These are phyloP conservation scores for Medicago truncatula DNA, from an alignment of 306 rosid genomes.

Conservation along the genomic window DNA sequence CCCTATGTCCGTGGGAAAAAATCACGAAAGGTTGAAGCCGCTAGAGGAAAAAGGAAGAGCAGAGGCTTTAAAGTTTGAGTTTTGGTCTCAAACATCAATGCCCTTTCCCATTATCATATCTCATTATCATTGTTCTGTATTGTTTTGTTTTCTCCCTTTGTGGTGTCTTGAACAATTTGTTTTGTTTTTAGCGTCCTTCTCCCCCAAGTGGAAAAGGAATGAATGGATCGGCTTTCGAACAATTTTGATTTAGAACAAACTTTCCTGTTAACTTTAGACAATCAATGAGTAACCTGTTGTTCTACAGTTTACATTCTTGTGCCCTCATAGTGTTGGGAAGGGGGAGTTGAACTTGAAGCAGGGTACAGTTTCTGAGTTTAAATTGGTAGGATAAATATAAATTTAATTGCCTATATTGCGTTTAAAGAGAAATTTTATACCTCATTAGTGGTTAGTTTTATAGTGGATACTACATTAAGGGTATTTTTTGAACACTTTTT, in stretches of 20 bases:
- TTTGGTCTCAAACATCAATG: slow-evolving; percentile 19
- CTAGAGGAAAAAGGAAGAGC: slow-evolving; percentile 70
- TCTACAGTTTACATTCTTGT: not conserved
- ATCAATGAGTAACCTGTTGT: slow-evolving; percentile 17
- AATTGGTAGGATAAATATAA: too few relatives aligned
- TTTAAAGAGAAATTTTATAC: too few relatives aligned
- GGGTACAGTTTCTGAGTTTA: too few relatives aligned
- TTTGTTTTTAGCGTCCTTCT: slow-evolving; percentile 28
- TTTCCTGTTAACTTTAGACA: slow-evolving; percentile 8
- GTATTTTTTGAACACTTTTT: too few relatives aligned
- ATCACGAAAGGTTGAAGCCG: slow-evolving; percentile 56
- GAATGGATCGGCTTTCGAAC: not conserved
- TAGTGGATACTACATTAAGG: too few relatives aligned
- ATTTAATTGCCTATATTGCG: too few relatives aligned
- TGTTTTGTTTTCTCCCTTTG: slow-evolving; percentile 25
- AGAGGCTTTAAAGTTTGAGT: slow-evolving; percentile 63
- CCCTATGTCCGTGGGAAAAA: slow-evolving; percentile 62
- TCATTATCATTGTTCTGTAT: not conserved
- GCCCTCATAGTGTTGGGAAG: not conserved
- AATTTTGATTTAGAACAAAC: slow-evolving; percentile 38
- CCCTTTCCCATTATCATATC: not conserved
- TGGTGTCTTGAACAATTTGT: slow-evolving; percentile 26
- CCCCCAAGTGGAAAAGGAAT: not conserved
- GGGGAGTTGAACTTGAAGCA: too few relatives aligned
- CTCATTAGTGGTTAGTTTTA: too few relatives aligned